Base-by-base conservation (phyloP, 176 grass and related monocot genomes). In the Carex parvula region DNA sequence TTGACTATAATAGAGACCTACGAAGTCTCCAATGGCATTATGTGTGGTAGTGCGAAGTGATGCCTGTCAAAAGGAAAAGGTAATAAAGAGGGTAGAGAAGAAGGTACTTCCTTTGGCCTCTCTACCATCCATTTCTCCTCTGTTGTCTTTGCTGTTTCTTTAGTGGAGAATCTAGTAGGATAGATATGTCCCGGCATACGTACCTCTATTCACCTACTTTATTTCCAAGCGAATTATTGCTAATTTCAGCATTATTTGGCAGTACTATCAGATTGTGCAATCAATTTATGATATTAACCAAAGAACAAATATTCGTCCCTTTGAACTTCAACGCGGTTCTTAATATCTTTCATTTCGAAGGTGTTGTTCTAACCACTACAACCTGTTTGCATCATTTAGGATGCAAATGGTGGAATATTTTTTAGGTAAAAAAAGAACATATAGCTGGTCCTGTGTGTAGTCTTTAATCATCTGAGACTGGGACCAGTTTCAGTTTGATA, bases 11-110 rank as follows among this genome's bases (percentile, higher is more conserved):
- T 41, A 70, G 12, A 76, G 72, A 30, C 14, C 72, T 55, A 76
- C 15, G 16, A 74, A 26, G 44, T 53, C 22, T 54, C 46, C 42
- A 54, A 53, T 24, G 46, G 44, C 67, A 77, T 77, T 55, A 56
- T 77, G 48, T 55, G 72, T 76, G 72, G 72, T 76, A 44, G 72
- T 76, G 72, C 72, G 8, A 76, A 55, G 22, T 77, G 73, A 77
- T 33, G 73, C 73, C 50, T 50, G 11, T 50, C 17, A 71, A 46
- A 46, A n/a, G 6, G 8, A n/a, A 71, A 71, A 71, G 1, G 32
- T 5, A 53, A 16, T 16, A 30, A 16, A 76, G 20, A 12, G 20
- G 71, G 42, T 54, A 76, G 71, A 54, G 46, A 22, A 77, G 52
- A 50, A 32, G 14, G 50, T 54, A 77, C 50, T 77, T 77, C 14